Evolutionary conservation across 805 yeast species (phyloP), one percentile per base, ranked within the genome.

Genomic region (Naumovozyma dairenensis): DNA sequence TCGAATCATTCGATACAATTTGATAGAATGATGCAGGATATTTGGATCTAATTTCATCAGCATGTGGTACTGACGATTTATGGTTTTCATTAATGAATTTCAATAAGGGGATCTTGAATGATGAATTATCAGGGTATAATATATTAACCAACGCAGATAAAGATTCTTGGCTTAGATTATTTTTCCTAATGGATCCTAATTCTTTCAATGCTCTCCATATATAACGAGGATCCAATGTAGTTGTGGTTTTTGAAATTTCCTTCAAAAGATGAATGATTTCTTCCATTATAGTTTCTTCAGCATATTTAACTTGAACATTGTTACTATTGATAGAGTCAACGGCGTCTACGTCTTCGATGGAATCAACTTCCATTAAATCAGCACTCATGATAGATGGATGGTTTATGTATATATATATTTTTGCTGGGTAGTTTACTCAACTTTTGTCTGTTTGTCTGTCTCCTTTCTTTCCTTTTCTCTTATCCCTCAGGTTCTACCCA

Each of bases 141-240:
- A 55, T 58, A 32, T 63, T 63, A 30, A 86, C 64, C 24, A 81
- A 60, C n/a, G 63, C 53, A 6, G 72, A 59, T 38, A 92, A 64
- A 8, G 73, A 66, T 10, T 65, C 69, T 9, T 66, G 66, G 35
- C 68, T 70, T 41, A 87, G 61, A 29, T 28, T 26, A 25, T 71
- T 66, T 37, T 77, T 71, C 61, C 96, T 75, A 42, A 89, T 65
- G 2, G 75, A 65, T 6, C 87, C 82, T 48, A 87, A 66, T 42
- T 84, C 93, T 42, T 95, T 77, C 43, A 92, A 71, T 16, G 84
- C 87, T 52, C 81, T 82, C 58, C 89, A 71, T 29, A 92, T 74
- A 60, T 80, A 83, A 44, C 96, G 74, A 45, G 94, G 83, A 59
- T 92, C 98, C 55, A 77, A 75, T 35, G 75, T 74, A 29, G 72